Evolutionary conservation across 345 rosid species (phyloP).

Genomic region (Passiflora organensis): DNA sequence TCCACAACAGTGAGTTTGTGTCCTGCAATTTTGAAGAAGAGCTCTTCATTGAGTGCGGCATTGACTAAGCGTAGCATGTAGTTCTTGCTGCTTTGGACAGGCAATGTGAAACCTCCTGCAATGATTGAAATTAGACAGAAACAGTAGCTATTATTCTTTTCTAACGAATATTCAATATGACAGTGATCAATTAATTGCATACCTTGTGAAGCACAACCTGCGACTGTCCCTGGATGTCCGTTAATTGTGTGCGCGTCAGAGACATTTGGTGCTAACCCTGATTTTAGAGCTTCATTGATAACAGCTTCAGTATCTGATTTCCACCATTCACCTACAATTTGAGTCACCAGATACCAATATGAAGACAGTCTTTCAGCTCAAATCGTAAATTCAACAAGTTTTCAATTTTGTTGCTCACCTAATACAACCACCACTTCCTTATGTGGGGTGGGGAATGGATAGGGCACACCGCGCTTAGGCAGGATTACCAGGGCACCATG

Average conservation of each 20-base stretch:
- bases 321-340: slow-evolving; percentile 70
- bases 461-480: slow-evolving; percentile 61
- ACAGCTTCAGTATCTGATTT: slow-evolving; percentile 55
- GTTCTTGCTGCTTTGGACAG: slow-evolving; percentile 48
- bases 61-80: slow-evolving; percentile 51
- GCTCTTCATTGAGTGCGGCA: slow-evolving; percentile 68
- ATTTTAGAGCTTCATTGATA: slow-evolving; percentile 40
- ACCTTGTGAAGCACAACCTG: slow-evolving; percentile 44
- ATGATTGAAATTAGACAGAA: background rate
- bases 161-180: no score
- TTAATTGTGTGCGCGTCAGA: slow-evolving; percentile 78
- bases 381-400: background rate
- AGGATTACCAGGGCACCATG: slow-evolving; percentile 61
- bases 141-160: no score
- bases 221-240: slow-evolving; percentile 53
- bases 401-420: slow-evolving; percentile 23
- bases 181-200: background rate
- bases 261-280: slow-evolving; percentile 58
- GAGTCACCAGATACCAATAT: background rate
- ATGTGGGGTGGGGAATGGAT: slow-evolving; percentile 57
- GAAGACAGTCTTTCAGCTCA: no score
- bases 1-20: slow-evolving; percentile 63
- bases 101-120: slow-evolving; percentile 37
- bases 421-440: slow-evolving; percentile 45
- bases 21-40: slow-evolving; percentile 53